phyloP scores from a whole-genome alignment of 2,329 filamentous ascomycete species.

The Aspergillus jensenii region DNA sequence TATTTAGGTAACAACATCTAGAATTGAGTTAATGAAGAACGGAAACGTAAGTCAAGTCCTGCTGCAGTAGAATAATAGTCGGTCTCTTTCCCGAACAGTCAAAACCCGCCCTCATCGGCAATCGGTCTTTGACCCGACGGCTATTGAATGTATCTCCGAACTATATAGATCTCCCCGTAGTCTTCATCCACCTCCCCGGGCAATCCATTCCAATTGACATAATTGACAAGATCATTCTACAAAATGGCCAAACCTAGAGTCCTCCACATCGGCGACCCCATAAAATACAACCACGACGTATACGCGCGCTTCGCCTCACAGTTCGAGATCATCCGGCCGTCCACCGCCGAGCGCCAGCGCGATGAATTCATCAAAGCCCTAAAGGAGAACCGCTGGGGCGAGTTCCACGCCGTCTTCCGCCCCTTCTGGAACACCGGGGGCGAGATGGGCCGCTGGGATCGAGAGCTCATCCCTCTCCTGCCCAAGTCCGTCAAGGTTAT shows the following conservation, averaged over 20 bases:
- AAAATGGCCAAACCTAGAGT: slow-evolving; percentile 33
- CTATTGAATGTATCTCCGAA: slow-evolving; percentile 5
- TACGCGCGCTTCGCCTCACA: slow-evolving; percentile 40
- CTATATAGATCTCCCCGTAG: not conserved
- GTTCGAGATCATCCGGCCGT: slow-evolving; percentile 44
- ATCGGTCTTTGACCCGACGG: slow-evolving; percentile 10
- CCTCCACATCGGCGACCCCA: slow-evolving; percentile 48
- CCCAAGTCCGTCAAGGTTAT: slow-evolving; percentile 57
- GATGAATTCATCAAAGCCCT: slow-evolving; percentile 44
- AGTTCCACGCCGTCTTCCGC: slow-evolving; percentile 52
- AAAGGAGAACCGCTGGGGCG: slow-evolving; percentile 40
- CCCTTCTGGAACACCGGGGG: slow-evolving; percentile 66
- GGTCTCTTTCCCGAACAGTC: not conserved
- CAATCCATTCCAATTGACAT: not conserved
- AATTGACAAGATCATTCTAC: slow-evolving; percentile 16
- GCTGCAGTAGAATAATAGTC: not conserved
- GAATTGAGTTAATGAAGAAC: too few species aligned
- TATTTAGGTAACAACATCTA: too few species aligned
- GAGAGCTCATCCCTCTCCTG: slow-evolving; percentile 56
- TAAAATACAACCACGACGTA: slow-evolving; percentile 49
- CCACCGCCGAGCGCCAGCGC: slow-evolving; percentile 33
- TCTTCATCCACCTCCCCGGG: not conserved
- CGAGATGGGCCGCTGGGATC: slow-evolving; percentile 65
- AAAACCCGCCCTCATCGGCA: slow-evolving; percentile 2
- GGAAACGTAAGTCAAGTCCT: not conserved